These are phyloP conservation scores for Phytophthora ohioensis DNA, from an alignment of 352 stramenopile genomes.

Conservation along the genomic window DNA sequence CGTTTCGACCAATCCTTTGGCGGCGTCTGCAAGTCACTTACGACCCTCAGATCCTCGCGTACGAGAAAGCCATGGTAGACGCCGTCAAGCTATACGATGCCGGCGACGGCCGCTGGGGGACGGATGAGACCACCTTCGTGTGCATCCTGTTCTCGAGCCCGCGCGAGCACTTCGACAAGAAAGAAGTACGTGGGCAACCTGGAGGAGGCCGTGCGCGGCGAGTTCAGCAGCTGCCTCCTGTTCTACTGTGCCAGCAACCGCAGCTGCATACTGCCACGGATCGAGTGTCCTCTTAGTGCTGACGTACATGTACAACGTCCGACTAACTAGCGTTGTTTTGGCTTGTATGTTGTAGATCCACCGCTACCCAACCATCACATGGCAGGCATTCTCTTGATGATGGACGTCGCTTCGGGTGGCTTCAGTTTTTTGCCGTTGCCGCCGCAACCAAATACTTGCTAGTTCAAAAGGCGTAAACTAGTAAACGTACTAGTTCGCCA, in stretches of 20 bases:
- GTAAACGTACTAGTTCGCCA: too few relatives aligned
- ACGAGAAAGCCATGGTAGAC: constrained; percentile 57
- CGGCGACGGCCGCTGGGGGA: constrained; percentile 77
- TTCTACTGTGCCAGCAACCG: too few relatives aligned
- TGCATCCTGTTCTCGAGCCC: constrained; percentile 69
- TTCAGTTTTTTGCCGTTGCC: too few relatives aligned
- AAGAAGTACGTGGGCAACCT: constrained; percentile 76
- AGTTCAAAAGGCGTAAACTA: too few relatives aligned
- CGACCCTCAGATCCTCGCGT: constrained; percentile 66
- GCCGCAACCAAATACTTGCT: too few relatives aligned
- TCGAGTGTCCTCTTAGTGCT: neutral
- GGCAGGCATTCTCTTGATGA: too few relatives aligned
- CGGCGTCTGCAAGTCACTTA: constrained; percentile 53
- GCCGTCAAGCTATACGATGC: constrained; percentile 75
- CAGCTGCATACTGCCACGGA: too few relatives aligned
- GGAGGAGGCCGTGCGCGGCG: constrained; percentile 60
- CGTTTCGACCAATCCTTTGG: constrained; percentile 1
- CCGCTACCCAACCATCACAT: too few relatives aligned
- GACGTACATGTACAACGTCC: neutral
- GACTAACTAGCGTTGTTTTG: constrained; percentile 2
- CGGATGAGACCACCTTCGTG: constrained; percentile 74
- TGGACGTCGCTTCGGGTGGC: neutral
- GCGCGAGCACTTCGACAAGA: constrained; percentile 62
- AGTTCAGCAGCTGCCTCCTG: constrained; percentile 49
- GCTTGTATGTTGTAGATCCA: constrained; percentile 5